Conservation (phyloP, 768 basidiomycete genomes). For the Pisolithus sp. region DNA sequence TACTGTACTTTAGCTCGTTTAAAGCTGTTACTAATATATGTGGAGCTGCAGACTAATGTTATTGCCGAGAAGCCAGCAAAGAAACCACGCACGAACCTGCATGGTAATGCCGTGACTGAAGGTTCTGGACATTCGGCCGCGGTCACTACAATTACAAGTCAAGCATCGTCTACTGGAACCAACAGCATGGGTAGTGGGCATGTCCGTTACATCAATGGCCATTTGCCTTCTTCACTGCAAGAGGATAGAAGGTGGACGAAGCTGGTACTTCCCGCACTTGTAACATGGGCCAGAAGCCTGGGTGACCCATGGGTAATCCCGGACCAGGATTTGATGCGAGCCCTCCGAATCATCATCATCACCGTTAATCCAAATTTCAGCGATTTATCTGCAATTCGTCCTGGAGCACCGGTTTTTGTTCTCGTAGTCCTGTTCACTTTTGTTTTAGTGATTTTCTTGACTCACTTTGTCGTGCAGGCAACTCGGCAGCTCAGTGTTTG, state of each 20-base stretch:
- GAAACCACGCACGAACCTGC: not conserved
- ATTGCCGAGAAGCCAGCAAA: not conserved
- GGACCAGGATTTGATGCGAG: not conserved
- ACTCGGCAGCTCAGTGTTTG: too few species aligned
- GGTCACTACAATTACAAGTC: not conserved
- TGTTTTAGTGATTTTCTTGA: too few species aligned
- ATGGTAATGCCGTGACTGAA: not conserved
- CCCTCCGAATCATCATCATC: not conserved
- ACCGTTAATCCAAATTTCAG: not conserved
- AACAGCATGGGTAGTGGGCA: not conserved
- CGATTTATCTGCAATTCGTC: not conserved
- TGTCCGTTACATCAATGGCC: not conserved
- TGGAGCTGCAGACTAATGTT: not conserved
- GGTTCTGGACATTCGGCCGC: not conserved
- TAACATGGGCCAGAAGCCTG: not conserved
- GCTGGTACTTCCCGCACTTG: not conserved
- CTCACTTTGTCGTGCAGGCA: too few species aligned
- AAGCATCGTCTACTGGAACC: not conserved
- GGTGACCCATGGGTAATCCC: not conserved
- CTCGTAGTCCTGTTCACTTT: not conserved
- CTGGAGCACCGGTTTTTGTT: not conserved
- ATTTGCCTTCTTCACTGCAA: not conserved
- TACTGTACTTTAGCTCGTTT: not conserved
- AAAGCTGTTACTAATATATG: not conserved
- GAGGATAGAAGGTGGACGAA: not conserved